Evolutionary conservation across 176 grass and related monocot species (phyloP).

Genomic region (Oryza officinalis): DNA sequence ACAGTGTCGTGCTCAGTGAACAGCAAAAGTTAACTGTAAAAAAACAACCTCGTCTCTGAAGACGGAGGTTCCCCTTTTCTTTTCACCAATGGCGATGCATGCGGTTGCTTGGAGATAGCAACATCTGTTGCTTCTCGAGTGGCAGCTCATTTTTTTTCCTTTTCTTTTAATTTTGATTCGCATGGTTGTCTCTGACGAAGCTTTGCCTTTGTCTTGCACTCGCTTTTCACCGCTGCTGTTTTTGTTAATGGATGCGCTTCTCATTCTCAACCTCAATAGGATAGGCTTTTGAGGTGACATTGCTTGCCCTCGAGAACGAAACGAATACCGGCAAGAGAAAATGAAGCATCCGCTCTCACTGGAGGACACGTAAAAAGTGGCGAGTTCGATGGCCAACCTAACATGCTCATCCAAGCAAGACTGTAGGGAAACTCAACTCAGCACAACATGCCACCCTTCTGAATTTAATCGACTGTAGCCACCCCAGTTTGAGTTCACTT

Average conservation of each 20-base stretch:
- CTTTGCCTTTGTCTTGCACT: neutral
- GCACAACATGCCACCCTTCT: too few relatives aligned
- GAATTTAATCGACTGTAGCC: too few relatives aligned
- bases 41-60: neutral
- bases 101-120: neutral
- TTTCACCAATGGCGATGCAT: neutral
- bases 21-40: constrained; percentile 15
- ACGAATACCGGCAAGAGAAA: neutral
- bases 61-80: neutral
- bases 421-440: neutral
- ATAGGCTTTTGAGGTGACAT: neutral
- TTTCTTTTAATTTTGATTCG: neutral
- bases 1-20: neutral
- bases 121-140: constrained; percentile 19
- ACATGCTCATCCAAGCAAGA: neutral
- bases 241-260: neutral
- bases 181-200: neutral
- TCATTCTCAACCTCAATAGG: neutral
- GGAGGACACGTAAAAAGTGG: neutral
- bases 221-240: neutral
- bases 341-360: neutral
- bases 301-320: neutral
- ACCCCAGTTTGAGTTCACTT: too few relatives aligned
- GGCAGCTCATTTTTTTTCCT: neutral
- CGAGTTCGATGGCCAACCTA: neutral